Percentiles rank a stretch among this genome's conserved stretches.
phyloP scores from a whole-genome alignment of 306 rosid genomes.

The Coriaria nepalensis region DNA sequence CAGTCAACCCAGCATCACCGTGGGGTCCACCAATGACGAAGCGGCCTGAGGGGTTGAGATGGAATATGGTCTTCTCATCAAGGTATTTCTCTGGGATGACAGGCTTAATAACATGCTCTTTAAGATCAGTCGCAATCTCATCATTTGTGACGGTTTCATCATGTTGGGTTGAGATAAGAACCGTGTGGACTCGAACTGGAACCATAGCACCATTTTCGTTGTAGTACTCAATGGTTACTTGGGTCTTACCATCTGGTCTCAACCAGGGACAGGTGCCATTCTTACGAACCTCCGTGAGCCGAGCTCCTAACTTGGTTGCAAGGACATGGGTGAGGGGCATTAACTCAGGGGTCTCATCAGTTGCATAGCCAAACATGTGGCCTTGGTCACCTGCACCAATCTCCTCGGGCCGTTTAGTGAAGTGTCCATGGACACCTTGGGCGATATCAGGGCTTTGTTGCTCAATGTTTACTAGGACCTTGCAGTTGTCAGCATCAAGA shows the following conservation, averaged over 20 bases:
- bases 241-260: slow-evolving; percentile 66
- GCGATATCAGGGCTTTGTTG: slow-evolving; percentile 70
- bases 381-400: slow-evolving; percentile 74
- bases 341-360: slow-evolving; percentile 52
- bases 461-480: slow-evolving; percentile 60
- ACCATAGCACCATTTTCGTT: slow-evolving; percentile 59
- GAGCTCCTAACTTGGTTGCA: slow-evolving; percentile 56
- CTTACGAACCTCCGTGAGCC: slow-evolving; percentile 57
- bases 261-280: slow-evolving; percentile 51
- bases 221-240: slow-evolving; percentile 52
- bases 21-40: slow-evolving; percentile 67
- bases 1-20: slow-evolving; percentile 63
- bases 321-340: slow-evolving; percentile 64
- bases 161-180: slow-evolving; percentile 58
- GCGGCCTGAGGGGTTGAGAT: slow-evolving; percentile 70
- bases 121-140: slow-evolving; percentile 56
- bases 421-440: slow-evolving; percentile 65
- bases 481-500: slow-evolving; percentile 66
- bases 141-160: slow-evolving; percentile 61
- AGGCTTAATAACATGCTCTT: slow-evolving; percentile 55
- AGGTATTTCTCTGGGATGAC: slow-evolving; percentile 60
- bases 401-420: slow-evolving; percentile 60
- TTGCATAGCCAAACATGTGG: slow-evolving; percentile 70
- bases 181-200: slow-evolving; percentile 60
- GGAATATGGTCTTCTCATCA: slow-evolving; percentile 60